Base-by-base conservation (phyloP, 257 asterid genomes). In the Leonotis leonurus region DNA sequence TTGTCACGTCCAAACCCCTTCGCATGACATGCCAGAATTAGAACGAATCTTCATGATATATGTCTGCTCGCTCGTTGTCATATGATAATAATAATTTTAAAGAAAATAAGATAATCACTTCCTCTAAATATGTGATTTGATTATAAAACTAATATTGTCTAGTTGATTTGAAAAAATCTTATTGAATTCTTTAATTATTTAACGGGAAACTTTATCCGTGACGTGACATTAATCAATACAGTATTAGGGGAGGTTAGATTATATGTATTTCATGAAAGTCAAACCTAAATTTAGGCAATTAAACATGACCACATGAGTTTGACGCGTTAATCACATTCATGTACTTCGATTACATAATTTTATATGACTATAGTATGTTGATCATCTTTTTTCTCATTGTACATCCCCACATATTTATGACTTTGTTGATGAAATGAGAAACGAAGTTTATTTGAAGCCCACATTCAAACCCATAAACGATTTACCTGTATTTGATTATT, bases 191-290 rank as follows among this genome's bases (percentile, higher is more conserved):
- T n/a, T n/a, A n/a, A n/a, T n/a, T 37, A 20, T 9, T 56, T 68
- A 60, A 45, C 53, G 73, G 59, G 60, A 32, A 57, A 48, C 40
- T 66, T 59, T 69, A 69, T 51, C 68, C 73, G 37, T 49, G 27
- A 50, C 49, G 54, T 50, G 73, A 59, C 54, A 46, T 37, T 58
- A 9, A 37, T 32, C 35, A 50, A 27, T 36, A n/a, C n/a, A n/a
- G n/a, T n/a, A n/a, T 45, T 46, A 58, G 8, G 32, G 35, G 33
- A 33, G 33, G 6, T 10, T 11, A 54, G 40, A 37, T 13, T 55
- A 9, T 53, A 54, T 36, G 26, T 43, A 10, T 17, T 37, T 26
- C 5, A 6, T 6, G 1, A n/a, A 22, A 59, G 73, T 68, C 73
- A 68, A 40, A 18, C 63, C 56, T 37, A 49, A 59, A 57, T 29